Base-by-base conservation (phyloP, 768 basidiomycete species). In the Multifurca ochricompacta region DNA sequence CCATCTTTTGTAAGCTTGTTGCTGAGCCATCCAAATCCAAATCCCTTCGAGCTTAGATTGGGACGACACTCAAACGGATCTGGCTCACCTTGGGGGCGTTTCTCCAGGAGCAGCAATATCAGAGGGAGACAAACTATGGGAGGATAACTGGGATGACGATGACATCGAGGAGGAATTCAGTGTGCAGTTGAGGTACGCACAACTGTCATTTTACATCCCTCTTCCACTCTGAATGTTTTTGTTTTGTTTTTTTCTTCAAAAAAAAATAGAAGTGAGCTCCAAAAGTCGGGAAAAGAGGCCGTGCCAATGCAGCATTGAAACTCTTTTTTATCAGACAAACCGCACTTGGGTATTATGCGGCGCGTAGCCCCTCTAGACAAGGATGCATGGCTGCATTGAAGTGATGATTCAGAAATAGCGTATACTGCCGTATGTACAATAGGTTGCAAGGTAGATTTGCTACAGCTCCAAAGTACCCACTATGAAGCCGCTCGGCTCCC, bases 101-200 rank as follows among this genome's bases (percentile, higher is more conserved):
- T 79, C 83, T 4, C 84, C 87, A 2, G 87, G 86, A 3, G 81
- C 76, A 11, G 88, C 85, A 3, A 84, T 82, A 63, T 85, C 85
- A 31, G 85, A 85, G 37, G 87, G 88, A 16, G 85, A 96, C 69
- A 90, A 92, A 65, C 74, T 99, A 10, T 99, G 96, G 96, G 96
- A 99, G 74, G 96, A 98, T 63, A 97, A 97, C 68, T 99, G 96
- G 96, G 96, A 99, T 65, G 96, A 99, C 63, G 96, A 99, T 71
- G 95, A 98, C 70, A 84, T 96, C 58, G 95, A 95, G 67, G 94
- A 97, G 63, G 92, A 96, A 61, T 99, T 99, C 67, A 93, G 91
- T 63, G 83, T 89, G 48, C 92, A 96, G 70, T 73, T 99, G 62
- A 82, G 96, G 96, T 94, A 66, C 62, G 87, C 73, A 10, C 25